These are phyloP conservation scores for Dothiorella sarmentorum DNA, from an alignment of 2,329 filamentous ascomycete genomes.

Conservation along the genomic window DNA sequence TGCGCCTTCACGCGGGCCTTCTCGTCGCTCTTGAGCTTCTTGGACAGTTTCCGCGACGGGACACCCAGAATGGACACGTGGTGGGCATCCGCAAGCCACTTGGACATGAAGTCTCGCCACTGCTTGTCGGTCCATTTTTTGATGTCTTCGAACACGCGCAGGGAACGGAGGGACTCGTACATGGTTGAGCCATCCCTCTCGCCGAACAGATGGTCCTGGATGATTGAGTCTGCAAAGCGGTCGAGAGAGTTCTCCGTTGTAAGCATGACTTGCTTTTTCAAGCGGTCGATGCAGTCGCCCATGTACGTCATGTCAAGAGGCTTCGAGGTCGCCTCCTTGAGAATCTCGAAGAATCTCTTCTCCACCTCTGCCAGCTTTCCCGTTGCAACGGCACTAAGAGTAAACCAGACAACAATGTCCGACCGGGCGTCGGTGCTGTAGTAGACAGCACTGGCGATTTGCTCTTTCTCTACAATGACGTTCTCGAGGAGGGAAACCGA, in stretches of 20 bases:
- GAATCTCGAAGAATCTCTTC: slow-evolving; percentile 76
- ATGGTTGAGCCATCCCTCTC: slow-evolving; percentile 67
- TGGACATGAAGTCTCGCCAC: slow-evolving; percentile 78
- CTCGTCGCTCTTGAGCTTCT: slow-evolving; percentile 78
- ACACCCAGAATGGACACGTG: slow-evolving; percentile 87
- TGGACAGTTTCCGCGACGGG: slow-evolving; percentile 75
- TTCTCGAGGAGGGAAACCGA: slow-evolving; percentile 93
- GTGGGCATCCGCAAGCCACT: slow-evolving; percentile 79
- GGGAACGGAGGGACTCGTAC: slow-evolving; percentile 36
- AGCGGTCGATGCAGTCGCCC: slow-evolving; percentile 78
- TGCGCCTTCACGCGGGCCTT: slow-evolving; percentile 73
- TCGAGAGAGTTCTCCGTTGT: slow-evolving; percentile 76
- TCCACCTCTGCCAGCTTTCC: slow-evolving; percentile 81
- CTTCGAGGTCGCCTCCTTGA: slow-evolving; percentile 75
- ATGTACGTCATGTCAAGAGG: slow-evolving; percentile 88
- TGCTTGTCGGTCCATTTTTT: slow-evolving; percentile 77
- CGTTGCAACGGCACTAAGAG: slow-evolving; percentile 81
- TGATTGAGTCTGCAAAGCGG: slow-evolving; percentile 80
- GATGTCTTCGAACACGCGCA: slow-evolving; percentile 61
- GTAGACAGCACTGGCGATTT: slow-evolving; percentile 80
- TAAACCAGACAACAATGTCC: slow-evolving; percentile 79
- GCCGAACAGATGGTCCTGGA: slow-evolving; percentile 89
- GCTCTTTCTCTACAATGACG: slow-evolving; percentile 85
- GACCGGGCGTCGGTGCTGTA: slow-evolving; percentile 77
- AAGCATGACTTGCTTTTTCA: slow-evolving; percentile 77